Evolutionary conservation across 257 asterid species (phyloP).

Genomic region (Nicotiana tomentosiformis): DNA sequence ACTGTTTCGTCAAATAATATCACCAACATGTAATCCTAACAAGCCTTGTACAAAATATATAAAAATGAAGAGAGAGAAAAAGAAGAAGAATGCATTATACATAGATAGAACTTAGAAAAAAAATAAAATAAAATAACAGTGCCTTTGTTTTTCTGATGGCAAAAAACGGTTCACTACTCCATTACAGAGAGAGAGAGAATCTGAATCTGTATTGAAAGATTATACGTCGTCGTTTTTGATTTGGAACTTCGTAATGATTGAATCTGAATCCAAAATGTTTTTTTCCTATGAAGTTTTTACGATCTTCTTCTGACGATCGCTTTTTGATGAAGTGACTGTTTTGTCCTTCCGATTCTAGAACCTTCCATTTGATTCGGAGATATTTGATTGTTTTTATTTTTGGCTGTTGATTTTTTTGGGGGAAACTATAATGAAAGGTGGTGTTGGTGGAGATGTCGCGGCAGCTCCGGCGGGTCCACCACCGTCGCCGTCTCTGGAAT

Average conservation of each 20-base stretch:
- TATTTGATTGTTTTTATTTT: constrained; percentile 20
- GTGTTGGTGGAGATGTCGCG: constrained; percentile 43
- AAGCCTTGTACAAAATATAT: constrained; percentile 1
- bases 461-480: constrained; percentile 60
- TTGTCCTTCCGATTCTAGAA: background rate
- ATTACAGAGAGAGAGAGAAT: constrained; percentile 16
- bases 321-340: constrained; percentile 33
- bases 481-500: constrained; percentile 70
- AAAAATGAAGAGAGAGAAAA: background rate
- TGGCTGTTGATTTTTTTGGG: background rate
- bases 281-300: constrained; percentile 18
- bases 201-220: constrained; percentile 31
- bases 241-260: constrained; percentile 25
- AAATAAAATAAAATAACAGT: background rate
- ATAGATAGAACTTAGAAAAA: no score
- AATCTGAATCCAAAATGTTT: constrained; percentile 30
- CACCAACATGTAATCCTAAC: constrained; percentile 8
- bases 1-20: no score
- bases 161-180: constrained; percentile 3
- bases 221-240: constrained; percentile 13
- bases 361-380: constrained; percentile 10
- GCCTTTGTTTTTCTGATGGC: constrained; percentile 12
- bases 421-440: constrained; percentile 33
- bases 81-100: background rate
- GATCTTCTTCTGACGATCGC: constrained; percentile 20